Evolutionary conservation across 2,329 filamentous ascomycete species (phyloP).

Genomic region (Talaromyces amestolkiae): DNA sequence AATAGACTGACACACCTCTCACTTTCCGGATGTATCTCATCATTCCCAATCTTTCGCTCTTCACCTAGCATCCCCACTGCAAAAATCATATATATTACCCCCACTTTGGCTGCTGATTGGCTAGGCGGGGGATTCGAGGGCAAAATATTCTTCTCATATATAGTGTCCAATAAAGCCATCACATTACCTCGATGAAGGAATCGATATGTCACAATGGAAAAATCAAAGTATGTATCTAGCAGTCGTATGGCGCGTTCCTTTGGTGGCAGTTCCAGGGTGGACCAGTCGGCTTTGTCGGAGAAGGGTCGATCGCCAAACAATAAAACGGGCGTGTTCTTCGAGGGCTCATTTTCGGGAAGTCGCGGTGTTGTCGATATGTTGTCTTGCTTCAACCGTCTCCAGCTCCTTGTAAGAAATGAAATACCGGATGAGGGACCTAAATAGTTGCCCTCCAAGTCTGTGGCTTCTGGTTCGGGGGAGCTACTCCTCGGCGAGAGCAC

Average conservation of each 20-base stretch:
- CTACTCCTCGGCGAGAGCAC: conserved; percentile 27
- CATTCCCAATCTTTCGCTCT: conserved; percentile 38
- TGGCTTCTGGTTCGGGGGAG: conserved; percentile 48
- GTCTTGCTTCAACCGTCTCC: conserved; percentile 64
- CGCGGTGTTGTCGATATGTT: conserved; percentile 35
- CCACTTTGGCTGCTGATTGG: conserved; percentile 46
- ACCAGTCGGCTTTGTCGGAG: conserved; percentile 32
- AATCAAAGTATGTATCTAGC: conserved; percentile 58
- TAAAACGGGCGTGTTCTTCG: conserved; percentile 47
- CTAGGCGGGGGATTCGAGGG: conserved; percentile 39
- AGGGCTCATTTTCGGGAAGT: conserved; percentile 30
- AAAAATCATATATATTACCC: conserved; percentile 51
- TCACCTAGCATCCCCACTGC: conserved; percentile 49
- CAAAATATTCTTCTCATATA: conserved; percentile 41
- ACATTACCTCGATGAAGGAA: conserved; percentile 57
- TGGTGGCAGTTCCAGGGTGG: conserved; percentile 40
- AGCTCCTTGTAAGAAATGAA: conserved; percentile 63
- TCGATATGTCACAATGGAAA: conserved; percentile 59
- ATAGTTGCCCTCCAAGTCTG: conserved; percentile 56
- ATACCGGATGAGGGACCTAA: conserved; percentile 54
- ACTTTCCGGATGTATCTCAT: conserved; percentile 25
- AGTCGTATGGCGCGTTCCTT: conserved; percentile 43
- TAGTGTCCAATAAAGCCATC: conserved; percentile 46
- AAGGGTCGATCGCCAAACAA: conserved; percentile 55
- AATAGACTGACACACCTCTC: conserved; percentile 27